These are phyloP conservation scores for Fusarium cicatricum DNA, from an alignment of 2,329 filamentous ascomycete species.

Conservation along the genomic window DNA sequence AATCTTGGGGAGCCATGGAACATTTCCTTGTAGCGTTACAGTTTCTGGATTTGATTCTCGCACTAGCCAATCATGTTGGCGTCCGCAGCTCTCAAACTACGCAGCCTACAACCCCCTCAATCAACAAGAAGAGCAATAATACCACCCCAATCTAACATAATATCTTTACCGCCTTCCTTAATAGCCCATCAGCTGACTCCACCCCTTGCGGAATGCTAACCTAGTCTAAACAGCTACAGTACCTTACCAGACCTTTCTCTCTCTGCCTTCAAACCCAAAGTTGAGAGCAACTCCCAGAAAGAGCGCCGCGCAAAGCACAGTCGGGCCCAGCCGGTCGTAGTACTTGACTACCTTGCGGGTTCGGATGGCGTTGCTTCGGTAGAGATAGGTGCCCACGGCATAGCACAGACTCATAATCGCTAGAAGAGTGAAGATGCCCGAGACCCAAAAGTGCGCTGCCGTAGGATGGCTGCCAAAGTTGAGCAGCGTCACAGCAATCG, in stretches of 20 bases:
- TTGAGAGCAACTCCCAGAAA: constrained; percentile 79
- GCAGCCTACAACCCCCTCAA: neutral
- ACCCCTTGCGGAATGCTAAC: constrained; percentile 9
- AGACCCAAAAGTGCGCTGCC: constrained; percentile 69
- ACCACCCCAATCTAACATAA: neutral
- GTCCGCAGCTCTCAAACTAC: neutral
- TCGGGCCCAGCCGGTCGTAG: constrained; percentile 90
- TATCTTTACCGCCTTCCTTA: constrained; percentile 1
- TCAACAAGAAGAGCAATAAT: neutral
- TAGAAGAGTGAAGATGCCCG: constrained; percentile 82
- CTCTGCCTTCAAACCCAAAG: constrained; percentile 79
- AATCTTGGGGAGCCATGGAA: constrained; percentile 1
- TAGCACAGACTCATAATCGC: constrained; percentile 84
- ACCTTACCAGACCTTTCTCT: constrained; percentile 61
- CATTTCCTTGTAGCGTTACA: neutral
- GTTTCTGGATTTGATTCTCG: constrained; percentile 9
- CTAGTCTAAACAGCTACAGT: neutral
- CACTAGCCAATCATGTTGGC: constrained; percentile 17
- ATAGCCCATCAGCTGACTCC: neutral
- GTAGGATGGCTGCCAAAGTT: constrained; percentile 75
- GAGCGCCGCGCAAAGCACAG: constrained; percentile 75
- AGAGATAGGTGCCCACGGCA: constrained; percentile 83
- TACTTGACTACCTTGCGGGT: constrained; percentile 86
- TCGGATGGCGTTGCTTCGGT: constrained; percentile 86
- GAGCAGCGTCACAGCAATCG: constrained; percentile 83